Conservation (phyloP, 2,329 filamentous ascomycete species). For the Colletotrichum higginsianum region DNA sequence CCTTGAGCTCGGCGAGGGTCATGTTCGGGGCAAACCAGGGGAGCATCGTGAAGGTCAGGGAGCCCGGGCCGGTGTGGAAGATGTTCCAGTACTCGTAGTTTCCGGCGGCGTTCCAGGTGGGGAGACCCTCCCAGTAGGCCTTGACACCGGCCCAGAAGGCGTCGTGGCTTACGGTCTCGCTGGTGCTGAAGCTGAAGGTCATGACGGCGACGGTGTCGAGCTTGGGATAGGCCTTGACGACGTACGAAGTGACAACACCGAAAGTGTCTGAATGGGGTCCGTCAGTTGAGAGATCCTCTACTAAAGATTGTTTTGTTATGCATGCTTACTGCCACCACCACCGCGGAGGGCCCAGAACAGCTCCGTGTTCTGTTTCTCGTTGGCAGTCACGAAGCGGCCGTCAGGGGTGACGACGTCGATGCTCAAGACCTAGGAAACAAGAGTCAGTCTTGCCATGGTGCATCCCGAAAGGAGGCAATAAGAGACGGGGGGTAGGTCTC, state of each 20-base stretch:
- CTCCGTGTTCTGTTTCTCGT: slow-evolving; percentile 57
- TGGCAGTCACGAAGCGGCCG: slow-evolving; percentile 58
- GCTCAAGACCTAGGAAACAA: slow-evolving; percentile 49
- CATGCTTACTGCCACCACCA: slow-evolving; percentile 51
- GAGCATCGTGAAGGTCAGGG: slow-evolving; percentile 47
- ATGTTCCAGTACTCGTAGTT: slow-evolving; percentile 48
- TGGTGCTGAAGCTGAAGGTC: slow-evolving; percentile 56
- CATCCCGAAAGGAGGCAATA: slow-evolving; percentile 58
- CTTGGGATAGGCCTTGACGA: slow-evolving; percentile 64
- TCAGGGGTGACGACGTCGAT: slow-evolving; percentile 63
- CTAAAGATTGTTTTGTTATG: fast-evolving
- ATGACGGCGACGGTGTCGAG: slow-evolving; percentile 56
- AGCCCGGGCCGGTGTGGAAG: slow-evolving; percentile 47
- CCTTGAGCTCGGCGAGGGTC: slow-evolving; percentile 52
- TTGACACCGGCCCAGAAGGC: slow-evolving; percentile 48
- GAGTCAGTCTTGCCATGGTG: not conserved
- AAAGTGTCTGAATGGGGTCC: slow-evolving; percentile 67
- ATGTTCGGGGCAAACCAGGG: slow-evolving; percentile 49
- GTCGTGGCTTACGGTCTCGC: slow-evolving; percentile 42
- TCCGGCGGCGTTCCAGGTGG: slow-evolving; percentile 43
- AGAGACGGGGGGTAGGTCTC: not conserved
- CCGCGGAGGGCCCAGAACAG: slow-evolving; percentile 67
- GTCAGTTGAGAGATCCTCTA: slow-evolving; percentile 40
- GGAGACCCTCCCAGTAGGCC: slow-evolving; percentile 45
- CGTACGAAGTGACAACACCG: slow-evolving; percentile 69